A percentile compares a stretch with the other conserved stretches of the same genome.
phyloP scores from a whole-genome alignment of 805 yeast genomes.

The Zygoascus flipseniorum region DNA sequence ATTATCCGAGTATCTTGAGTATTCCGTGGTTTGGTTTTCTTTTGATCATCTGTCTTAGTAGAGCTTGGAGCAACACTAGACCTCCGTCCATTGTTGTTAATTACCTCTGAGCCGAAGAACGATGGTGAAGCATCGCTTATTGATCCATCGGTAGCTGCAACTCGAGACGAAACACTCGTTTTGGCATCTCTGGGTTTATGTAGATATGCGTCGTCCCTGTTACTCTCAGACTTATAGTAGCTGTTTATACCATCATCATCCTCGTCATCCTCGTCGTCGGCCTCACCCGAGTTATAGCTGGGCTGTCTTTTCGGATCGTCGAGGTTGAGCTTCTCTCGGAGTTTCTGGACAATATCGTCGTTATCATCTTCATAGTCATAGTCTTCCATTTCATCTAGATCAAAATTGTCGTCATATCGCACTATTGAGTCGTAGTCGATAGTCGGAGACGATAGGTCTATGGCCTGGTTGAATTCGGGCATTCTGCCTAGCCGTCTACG shows the following conservation, averaged over 20 bases:
- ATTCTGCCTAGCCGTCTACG: background rate
- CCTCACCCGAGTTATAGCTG: background rate
- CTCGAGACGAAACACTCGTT: background rate
- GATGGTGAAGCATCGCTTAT: background rate
- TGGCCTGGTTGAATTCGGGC: background rate
- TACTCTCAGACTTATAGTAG: background rate
- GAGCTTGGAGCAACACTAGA: background rate
- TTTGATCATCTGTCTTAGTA: background rate
- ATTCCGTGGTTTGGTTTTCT: background rate
- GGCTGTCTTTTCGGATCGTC: background rate
- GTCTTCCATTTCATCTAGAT: background rate
- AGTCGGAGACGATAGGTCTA: background rate
- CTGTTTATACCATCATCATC: conserved; percentile 5
- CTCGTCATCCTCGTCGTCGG: conserved; percentile 2
- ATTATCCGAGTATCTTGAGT: background rate
- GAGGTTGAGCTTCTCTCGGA: background rate
- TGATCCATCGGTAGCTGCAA: background rate
- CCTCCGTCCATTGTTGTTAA: background rate
- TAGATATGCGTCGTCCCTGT: background rate
- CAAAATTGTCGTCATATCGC: background rate
- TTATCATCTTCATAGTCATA: background rate
- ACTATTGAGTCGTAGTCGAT: background rate
- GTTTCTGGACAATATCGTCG: background rate
- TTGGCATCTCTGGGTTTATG: background rate
- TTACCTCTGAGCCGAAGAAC: background rate